Evolutionary conservation across 2,329 filamentous ascomycete genomes (phyloP).

Genomic region (Aspergillus carbonarius): DNA sequence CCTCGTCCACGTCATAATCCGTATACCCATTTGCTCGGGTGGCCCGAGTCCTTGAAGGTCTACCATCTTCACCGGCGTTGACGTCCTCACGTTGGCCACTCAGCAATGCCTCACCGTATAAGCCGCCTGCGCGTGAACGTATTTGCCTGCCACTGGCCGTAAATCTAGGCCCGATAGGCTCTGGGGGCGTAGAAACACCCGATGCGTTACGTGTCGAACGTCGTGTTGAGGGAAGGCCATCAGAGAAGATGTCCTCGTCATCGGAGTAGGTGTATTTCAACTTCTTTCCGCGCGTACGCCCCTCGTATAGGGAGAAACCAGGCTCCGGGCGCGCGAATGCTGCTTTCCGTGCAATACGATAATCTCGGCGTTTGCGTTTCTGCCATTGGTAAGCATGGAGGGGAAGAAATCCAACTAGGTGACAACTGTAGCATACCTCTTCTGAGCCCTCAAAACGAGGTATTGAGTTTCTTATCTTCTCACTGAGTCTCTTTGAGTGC

Average conservation of each 20-base stretch:
- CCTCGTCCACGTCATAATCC: slow-evolving; percentile 60
- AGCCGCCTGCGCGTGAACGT: slow-evolving; percentile 52
- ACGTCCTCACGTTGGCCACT: slow-evolving; percentile 53
- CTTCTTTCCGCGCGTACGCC: slow-evolving; percentile 90
- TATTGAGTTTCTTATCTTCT: slow-evolving; percentile 75
- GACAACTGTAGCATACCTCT: slow-evolving; percentile 60
- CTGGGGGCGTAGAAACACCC: slow-evolving; percentile 69
- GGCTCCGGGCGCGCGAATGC: slow-evolving; percentile 84
- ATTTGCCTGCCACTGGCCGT: slow-evolving; percentile 90
- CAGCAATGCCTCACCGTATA: slow-evolving; percentile 57
- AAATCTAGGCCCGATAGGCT: slow-evolving; percentile 62
- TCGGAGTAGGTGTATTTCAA: slow-evolving; percentile 96
- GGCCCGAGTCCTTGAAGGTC: slow-evolving; percentile 39
- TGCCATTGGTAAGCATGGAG: slow-evolving; percentile 37
- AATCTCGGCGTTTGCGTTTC: slow-evolving; percentile 93
- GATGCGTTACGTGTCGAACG: slow-evolving; percentile 65
- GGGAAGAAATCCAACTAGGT: neutral
- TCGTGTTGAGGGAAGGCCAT: slow-evolving; percentile 64
- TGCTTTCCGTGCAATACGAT: slow-evolving; percentile 80
- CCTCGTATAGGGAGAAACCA: slow-evolving; percentile 92
- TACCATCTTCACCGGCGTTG: slow-evolving; percentile 45
- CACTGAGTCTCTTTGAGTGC: slow-evolving; percentile 73
- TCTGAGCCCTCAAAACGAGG: slow-evolving; percentile 91
- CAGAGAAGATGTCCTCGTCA: slow-evolving; percentile 70
- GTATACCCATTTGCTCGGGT: slow-evolving; percentile 40